Evolutionary conservation across 2,329 filamentous ascomycete genomes (phyloP), one percentile per base, ranked within the genome.

Genomic region (Penicillium expansum): DNA sequence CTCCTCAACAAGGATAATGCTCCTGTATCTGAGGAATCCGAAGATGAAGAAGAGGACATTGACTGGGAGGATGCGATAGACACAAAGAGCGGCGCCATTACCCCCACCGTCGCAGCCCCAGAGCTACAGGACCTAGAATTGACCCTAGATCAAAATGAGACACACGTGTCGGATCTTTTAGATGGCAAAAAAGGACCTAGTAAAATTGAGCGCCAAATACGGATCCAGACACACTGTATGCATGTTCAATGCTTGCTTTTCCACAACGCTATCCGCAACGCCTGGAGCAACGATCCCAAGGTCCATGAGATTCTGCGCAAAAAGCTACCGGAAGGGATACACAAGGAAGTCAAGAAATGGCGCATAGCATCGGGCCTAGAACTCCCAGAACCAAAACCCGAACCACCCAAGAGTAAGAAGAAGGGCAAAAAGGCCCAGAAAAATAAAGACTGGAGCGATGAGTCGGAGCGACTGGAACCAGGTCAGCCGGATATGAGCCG

Each of bases 231-330:
- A 0, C 94, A 99, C 73, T 90, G 90, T 65, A 82, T 96, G 64
- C 94, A 99, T 73, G 92, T 97, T 2, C 87, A 95, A 70, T 84
- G 86, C 51, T 78, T 99, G 16, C 82, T 99, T 58, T 97, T 89
- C 82, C 92, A 97, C 71, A 97, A 97, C 69, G 84, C 90, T 0
- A 75, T 94, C 14, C 85, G 90, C 41, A 97, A 97, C 71, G 80
- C 85, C 0, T 97, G 93, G 88, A 76, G 92, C 20, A 90, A 90
- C 64, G 90, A 97, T 66, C 73, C 82, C 4, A 84, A 89, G 60
- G 80, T 95, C 0, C 90, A 94, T 60, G 85, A 86, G 11, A 88
- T 86, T 16, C 80, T 97, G 69, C 80, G 94, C 4, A 85, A 86
- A n/a, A 87, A 91, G 56, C 67, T 96, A 7, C 82, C 89, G 0